These are phyloP conservation scores for Lepidium sativum DNA, from an alignment of 345 rosid genomes.

Conservation along the genomic window DNA sequence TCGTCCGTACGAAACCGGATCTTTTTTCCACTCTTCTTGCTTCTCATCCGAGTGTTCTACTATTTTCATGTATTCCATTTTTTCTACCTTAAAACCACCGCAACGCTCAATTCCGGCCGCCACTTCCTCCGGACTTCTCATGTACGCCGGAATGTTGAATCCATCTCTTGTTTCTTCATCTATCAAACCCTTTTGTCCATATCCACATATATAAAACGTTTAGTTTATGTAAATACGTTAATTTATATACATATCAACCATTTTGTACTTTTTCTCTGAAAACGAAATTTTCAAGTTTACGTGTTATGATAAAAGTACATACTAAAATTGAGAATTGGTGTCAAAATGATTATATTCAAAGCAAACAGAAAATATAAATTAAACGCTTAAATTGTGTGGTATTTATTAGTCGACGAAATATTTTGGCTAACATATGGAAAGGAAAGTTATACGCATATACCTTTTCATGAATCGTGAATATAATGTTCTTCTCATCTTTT, in stretches of 20 bases:
- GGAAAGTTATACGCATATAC: not conserved
- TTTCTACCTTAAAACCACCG: conserved; percentile 48
- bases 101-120: conserved; percentile 31
- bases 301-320: not conserved
- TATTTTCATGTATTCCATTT: conserved; percentile 39
- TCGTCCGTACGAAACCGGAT: conserved; percentile 46
- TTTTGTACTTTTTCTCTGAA: not conserved
- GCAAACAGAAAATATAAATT: not conserved
- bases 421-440: not conserved
- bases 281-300: not conserved
- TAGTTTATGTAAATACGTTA: not conserved
- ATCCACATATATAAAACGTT: not conserved
- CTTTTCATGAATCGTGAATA: not conserved
- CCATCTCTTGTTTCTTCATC: conserved; percentile 48
- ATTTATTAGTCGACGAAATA: not conserved
- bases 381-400: not conserved
- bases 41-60: conserved; percentile 40
- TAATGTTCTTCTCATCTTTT: not conserved
- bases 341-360: not conserved
- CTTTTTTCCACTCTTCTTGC: conserved; percentile 41
- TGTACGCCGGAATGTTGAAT: conserved; percentile 54
- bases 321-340: not conserved
- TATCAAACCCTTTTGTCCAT: conserved; percentile 37
- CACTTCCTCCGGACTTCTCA: conserved; percentile 55
- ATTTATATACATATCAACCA: too few relatives aligned